Conservation (phyloP, 2,329 filamentous ascomycete species). For the Penicillium sp. region DNA sequence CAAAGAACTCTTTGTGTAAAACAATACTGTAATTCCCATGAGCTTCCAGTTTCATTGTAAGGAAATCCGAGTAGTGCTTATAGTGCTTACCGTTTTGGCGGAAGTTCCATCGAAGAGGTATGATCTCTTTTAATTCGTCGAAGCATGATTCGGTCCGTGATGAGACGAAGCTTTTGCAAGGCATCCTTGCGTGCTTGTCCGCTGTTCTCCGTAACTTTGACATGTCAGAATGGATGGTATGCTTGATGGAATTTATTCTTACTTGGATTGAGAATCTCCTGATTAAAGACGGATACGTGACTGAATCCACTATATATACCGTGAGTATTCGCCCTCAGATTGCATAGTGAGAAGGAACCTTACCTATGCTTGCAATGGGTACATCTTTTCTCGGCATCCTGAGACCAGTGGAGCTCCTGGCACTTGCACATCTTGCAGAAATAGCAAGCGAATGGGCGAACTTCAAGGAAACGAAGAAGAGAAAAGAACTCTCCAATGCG, state of each 20-base stretch:
- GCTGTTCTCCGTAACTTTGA: constrained; percentile 53
- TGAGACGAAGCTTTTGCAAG: constrained; percentile 75
- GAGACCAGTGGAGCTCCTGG: constrained; percentile 75
- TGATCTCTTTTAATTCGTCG: constrained; percentile 91
- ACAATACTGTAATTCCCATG: constrained; percentile 51
- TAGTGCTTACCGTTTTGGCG: constrained; percentile 68
- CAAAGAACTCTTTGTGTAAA: constrained; percentile 92
- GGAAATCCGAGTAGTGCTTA: neutral
- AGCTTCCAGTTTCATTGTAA: neutral
- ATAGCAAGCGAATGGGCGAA: constrained; percentile 86
- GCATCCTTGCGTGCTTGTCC: constrained; percentile 60
- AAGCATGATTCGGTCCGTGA: constrained; percentile 93
- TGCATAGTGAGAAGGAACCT: constrained; percentile 3
- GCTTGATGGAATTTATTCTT: constrained; percentile 36
- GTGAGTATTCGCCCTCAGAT: neutral
- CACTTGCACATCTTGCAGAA: constrained; percentile 87
- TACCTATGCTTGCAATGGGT: constrained; percentile 60
- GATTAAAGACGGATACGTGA: constrained; percentile 83
- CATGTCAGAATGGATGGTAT: constrained; percentile 38
- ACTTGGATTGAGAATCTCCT: constrained; percentile 83
- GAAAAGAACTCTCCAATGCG: constrained; percentile 98
- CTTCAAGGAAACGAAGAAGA: constrained; percentile 82
- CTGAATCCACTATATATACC: constrained; percentile 49
- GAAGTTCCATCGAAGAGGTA: constrained; percentile 91
- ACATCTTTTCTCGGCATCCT: constrained; percentile 69